Evolutionary conservation across 345 rosid genomes (phyloP).

Genomic region (Brassica juncea): DNA sequence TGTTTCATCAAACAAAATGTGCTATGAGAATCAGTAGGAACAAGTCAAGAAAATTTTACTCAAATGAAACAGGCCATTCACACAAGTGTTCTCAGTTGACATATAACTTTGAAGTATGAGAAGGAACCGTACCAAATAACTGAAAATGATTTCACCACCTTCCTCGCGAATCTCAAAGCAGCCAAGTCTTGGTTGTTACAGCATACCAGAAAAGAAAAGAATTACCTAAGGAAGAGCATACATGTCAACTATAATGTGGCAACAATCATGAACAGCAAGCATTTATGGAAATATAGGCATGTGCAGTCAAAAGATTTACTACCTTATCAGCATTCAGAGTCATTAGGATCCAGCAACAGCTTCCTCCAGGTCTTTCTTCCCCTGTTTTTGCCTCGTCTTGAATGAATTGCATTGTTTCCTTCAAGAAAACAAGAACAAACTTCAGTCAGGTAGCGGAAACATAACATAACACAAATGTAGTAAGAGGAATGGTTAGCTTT

Average conservation of each 20-base stretch:
- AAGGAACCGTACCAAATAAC: not conserved
- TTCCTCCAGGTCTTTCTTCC: not conserved
- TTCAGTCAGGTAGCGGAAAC: not conserved
- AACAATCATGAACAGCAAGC: not conserved
- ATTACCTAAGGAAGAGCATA: not conserved
- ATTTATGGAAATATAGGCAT: not conserved
- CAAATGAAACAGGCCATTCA: no score
- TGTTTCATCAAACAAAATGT: not conserved
- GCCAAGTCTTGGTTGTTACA: not conserved
- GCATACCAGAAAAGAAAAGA: no score
- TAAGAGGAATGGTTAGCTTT: not conserved
- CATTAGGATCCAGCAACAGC: not conserved
- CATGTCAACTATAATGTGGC: not conserved
- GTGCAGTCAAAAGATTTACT: not conserved
- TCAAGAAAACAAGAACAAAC: not conserved
- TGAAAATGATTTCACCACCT: not conserved
- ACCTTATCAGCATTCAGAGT: not conserved
- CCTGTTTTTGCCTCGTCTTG: not conserved
- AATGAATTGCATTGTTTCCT: not conserved
- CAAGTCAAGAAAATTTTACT: not conserved
- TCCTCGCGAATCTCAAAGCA: not conserved
- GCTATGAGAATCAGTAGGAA: not conserved
- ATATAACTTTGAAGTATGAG: not conserved
- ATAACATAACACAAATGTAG: not conserved
- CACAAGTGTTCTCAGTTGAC: not conserved